Evolutionary conservation across 2,329 filamentous ascomycete species (phyloP), one percentile per base, ranked within the genome.

Genomic region (Aschersonia sp.): DNA sequence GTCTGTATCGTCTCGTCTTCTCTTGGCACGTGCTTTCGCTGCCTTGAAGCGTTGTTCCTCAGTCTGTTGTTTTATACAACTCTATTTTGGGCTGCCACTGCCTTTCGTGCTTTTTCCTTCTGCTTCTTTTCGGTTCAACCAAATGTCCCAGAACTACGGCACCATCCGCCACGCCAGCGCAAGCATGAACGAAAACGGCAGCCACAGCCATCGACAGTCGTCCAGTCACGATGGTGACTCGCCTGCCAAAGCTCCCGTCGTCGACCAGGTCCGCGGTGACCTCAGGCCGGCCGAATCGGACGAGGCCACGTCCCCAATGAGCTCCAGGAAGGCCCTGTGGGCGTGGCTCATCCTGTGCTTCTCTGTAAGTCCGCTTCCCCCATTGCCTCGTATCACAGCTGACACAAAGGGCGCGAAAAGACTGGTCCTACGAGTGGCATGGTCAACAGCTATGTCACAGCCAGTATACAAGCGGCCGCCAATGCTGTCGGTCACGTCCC

Each of bases 281-380:
- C 3, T 35, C 8, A 43, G 14, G 10, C 12, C 45, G 30, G 6
- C n/a, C 10, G 42, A 42, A n/a, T 2, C 35, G 4, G 47, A 49
- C 30, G 43, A 47, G 14, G 14, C 32, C 30, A 45, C 41, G 8
- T 31, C 46, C 10, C 50, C 50, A 11, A 8, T 53, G 37, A 35
- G 46, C 35, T 50, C 46, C 9, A 51, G 44, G 9, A 53, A 48
- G 44, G 51, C 53, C 10, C 46, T 54, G 10, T 54, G 50, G 51
- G 53, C 48, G 5, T 54, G 53, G 53, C 22, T 54, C 4, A 54
- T 54, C 32, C 47, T 54, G 10, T 54, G 53, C 37, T 54, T 54
- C 29, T 54, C 53, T 7, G 53, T 54, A 11, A 30, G 49, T 10
- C 22, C 8, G 2, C 22, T 22, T 14, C 8, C 40, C 39, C 10